phyloP scores from a whole-genome alignment of 2,329 filamentous ascomycete genomes.

The Epichloe hybrida region DNA sequence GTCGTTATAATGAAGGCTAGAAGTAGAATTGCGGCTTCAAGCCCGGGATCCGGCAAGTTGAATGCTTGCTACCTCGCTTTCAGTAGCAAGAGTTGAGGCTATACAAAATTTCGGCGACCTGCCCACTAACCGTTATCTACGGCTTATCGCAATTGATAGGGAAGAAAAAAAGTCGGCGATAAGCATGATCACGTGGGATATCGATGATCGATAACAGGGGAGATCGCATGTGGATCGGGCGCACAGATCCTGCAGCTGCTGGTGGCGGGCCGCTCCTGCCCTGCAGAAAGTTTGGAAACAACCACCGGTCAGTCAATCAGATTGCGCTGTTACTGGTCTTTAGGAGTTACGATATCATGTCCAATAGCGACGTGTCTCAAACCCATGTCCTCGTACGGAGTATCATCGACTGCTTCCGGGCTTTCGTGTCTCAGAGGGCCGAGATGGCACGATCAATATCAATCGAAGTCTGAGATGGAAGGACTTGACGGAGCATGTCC shows the following conservation, averaged over 20 bases:
- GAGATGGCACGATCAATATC: background rate
- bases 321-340: background rate
- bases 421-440: background rate
- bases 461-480: background rate
- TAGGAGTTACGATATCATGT: background rate
- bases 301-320: background rate
- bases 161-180: slow-evolving; percentile 18
- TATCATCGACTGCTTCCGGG: background rate
- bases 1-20: background rate
- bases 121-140: slow-evolving; percentile 1
- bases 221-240: background rate
- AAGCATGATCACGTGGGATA: slow-evolving; percentile 12
- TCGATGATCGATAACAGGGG: slow-evolving; percentile 12
- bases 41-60: background rate
- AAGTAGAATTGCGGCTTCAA: background rate
- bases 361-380: background rate
- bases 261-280: background rate
- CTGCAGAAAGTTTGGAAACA: background rate
- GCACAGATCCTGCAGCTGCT: background rate
- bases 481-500: background rate
- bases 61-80: slow-evolving; percentile 3
- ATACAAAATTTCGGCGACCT: slow-evolving; percentile 11
- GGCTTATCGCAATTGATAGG: slow-evolving; percentile 5
- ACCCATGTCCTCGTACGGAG: background rate
- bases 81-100: slow-evolving; percentile 14